These are phyloP conservation scores for Diplodia sapinea DNA, from an alignment of 2,329 filamentous ascomycete genomes.

Conservation along the genomic window DNA sequence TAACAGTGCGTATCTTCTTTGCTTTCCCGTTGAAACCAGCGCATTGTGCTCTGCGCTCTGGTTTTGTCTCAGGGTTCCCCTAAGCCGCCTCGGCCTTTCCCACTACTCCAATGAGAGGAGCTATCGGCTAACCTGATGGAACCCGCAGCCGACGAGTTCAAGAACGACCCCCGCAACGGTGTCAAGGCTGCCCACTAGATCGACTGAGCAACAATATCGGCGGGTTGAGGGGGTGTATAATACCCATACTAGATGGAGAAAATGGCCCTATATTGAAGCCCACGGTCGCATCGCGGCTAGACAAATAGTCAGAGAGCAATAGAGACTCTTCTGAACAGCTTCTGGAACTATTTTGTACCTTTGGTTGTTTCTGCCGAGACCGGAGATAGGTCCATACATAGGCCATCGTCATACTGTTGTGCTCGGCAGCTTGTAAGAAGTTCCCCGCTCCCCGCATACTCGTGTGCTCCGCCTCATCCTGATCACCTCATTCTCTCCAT, in stretches of 20 bases:
- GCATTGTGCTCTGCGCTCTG: not conserved
- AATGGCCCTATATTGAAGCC: not conserved
- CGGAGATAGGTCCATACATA: not conserved
- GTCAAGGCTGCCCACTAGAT: conserved; percentile 38
- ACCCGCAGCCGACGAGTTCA: conserved; percentile 82
- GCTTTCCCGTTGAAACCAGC: conserved; percentile 8
- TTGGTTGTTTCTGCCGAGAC: not conserved
- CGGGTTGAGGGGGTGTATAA: conserved; percentile 11
- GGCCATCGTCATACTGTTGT: not conserved
- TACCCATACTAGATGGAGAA: conserved; percentile 22
- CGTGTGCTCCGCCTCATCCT: not conserved
- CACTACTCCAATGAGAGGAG: not conserved
- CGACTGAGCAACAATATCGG: not conserved
- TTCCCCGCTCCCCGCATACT: not conserved
- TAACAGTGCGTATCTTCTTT: conserved; percentile 67
- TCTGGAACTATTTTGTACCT: not conserved
- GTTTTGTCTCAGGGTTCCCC: conserved; percentile 11
- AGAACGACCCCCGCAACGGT: conserved; percentile 94
- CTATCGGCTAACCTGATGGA: not conserved
- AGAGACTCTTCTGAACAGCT: conserved; percentile 14
- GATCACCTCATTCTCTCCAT: conserved; percentile 9
- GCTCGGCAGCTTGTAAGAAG: not conserved
- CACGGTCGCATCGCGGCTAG: conserved; percentile 13
- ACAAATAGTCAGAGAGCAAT: conserved; percentile 27
- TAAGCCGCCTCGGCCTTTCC: conserved; percentile 1